Conservation (phyloP, 1,284 basidiomycete species). For the Malassezia sp. region DNA sequence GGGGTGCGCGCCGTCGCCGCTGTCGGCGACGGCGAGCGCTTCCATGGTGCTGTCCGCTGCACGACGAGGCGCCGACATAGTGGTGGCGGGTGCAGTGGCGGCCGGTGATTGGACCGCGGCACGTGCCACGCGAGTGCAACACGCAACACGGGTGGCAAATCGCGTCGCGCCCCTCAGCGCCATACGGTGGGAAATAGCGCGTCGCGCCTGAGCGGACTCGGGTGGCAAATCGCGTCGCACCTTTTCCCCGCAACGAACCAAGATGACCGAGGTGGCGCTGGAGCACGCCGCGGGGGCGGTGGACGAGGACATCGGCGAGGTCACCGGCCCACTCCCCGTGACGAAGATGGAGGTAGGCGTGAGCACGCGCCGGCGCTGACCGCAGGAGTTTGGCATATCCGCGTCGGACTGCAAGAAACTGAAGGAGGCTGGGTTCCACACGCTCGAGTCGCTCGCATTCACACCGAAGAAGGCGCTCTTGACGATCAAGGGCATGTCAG, state of each 20-base stretch:
- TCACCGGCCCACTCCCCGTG: slow-evolving; percentile 30
- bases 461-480: slow-evolving; percentile 89
- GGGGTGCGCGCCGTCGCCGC: neutral
- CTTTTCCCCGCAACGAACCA: neutral
- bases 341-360: slow-evolving; percentile 37
- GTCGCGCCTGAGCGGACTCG: neutral
- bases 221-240: slow-evolving; percentile 7
- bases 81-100: neutral
- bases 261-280: slow-evolving; percentile 1
- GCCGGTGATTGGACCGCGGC: neutral
- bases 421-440: slow-evolving; percentile 80
- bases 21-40: neutral
- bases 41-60: no score
- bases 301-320: slow-evolving; percentile 23
- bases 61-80: no score
- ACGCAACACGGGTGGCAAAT: slow-evolving; percentile 1
- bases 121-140: slow-evolving; percentile 4
- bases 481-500: slow-evolving; percentile 91
- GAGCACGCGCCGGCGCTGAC: neutral
- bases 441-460: slow-evolving; percentile 89
- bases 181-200: neutral
- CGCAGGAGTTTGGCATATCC: slow-evolving; percentile 71
- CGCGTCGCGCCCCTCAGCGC: slow-evolving; percentile 1
- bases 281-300: slow-evolving; percentile 14
- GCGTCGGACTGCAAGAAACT: slow-evolving; percentile 91